These are phyloP conservation scores for Aspergillus leporis DNA, from an alignment of 495 filamentous ascomycete species.

Conservation along the genomic window DNA sequence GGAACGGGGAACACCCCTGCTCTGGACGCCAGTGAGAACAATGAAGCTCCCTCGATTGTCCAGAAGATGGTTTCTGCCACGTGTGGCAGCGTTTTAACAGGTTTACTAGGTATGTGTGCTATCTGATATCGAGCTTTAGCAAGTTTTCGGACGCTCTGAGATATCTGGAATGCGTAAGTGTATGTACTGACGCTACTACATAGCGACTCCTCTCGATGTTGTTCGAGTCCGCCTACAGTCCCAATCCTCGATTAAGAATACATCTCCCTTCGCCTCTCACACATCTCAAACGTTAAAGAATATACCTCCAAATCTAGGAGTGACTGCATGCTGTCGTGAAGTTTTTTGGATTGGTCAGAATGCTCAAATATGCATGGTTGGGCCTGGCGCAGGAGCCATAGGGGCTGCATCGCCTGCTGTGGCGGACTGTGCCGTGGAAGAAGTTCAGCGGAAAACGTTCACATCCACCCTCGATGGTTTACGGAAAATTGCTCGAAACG, in stretches of 20 bases:
- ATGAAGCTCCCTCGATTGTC: slow-evolving; percentile 64
- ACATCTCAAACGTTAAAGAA: slow-evolving; percentile 61
- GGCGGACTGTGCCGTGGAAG: slow-evolving; percentile 81
- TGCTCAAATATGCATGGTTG: slow-evolving; percentile 75
- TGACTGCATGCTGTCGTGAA: slow-evolving; percentile 93
- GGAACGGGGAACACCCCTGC: slow-evolving; percentile 27
- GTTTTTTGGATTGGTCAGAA: slow-evolving; percentile 95
- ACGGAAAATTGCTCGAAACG: slow-evolving; percentile 93
- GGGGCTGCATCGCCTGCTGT: slow-evolving; percentile 32
- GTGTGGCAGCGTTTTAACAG: slow-evolving; percentile 85
- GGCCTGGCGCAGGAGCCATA: slow-evolving; percentile 39
- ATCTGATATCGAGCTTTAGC: background rate
- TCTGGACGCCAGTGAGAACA: slow-evolving; percentile 15
- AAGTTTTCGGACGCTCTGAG: background rate
- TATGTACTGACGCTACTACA: slow-evolving; percentile 16
- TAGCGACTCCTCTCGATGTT: slow-evolving; percentile 95
- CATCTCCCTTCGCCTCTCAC: slow-evolving; percentile 46
- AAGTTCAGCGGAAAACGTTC: slow-evolving; percentile 78
- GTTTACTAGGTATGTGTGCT: slow-evolving; percentile 71
- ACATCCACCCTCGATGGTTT: slow-evolving; percentile 90
- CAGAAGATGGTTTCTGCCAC: slow-evolving; percentile 97
- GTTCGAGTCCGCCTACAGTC: slow-evolving; percentile 94
- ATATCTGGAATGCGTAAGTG: background rate
- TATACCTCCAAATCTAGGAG: slow-evolving; percentile 75
- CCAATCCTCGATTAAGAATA: slow-evolving; percentile 55